phyloP scores from a whole-genome alignment of 352 stramenopile genomes.

The Phytophthora crassamura region DNA sequence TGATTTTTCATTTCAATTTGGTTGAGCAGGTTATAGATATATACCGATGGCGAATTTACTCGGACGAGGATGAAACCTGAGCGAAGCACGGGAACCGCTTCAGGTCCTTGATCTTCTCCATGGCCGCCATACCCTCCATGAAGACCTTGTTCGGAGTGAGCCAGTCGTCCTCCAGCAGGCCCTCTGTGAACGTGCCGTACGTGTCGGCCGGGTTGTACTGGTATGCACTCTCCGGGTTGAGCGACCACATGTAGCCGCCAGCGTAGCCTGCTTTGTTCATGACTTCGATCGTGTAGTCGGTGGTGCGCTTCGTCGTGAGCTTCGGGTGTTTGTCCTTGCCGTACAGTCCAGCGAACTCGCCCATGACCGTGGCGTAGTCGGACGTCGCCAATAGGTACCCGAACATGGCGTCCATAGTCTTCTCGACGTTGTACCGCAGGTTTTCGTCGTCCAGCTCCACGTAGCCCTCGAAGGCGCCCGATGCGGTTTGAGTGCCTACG shows the following conservation, averaged over 20 bases:
- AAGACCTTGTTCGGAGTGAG: slow-evolving; percentile 70
- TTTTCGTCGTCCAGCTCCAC: slow-evolving; percentile 53
- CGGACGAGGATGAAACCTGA: slow-evolving; percentile 28
- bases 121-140: slow-evolving; percentile 52
- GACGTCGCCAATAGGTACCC: slow-evolving; percentile 53
- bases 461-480: slow-evolving; percentile 35
- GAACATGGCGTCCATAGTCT: slow-evolving; percentile 71
- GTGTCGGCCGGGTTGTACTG: too few species aligned
- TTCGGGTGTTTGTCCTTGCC: slow-evolving; percentile 51
- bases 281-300: slow-evolving; percentile 65
- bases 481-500: slow-evolving; percentile 17
- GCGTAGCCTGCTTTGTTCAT: slow-evolving; percentile 61
- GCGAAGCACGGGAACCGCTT: slow-evolving; percentile 69
- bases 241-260: slow-evolving; percentile 78
- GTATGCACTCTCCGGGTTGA: slow-evolving; percentile 75
- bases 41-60: too few species aligned
- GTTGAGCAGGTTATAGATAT: too few species aligned
- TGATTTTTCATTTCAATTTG: too few species aligned
- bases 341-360: slow-evolving; percentile 73
- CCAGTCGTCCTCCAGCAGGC: slow-evolving; percentile 73
- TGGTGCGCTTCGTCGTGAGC: slow-evolving; percentile 66
- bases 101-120: slow-evolving; percentile 64
- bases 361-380: slow-evolving; percentile 59
- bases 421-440: slow-evolving; percentile 60
- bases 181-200: slow-evolving; percentile 67